Evolutionary conservation across 345 rosid genomes (phyloP), one percentile per base, ranked within the genome.

Genomic region (Populus simonii): DNA sequence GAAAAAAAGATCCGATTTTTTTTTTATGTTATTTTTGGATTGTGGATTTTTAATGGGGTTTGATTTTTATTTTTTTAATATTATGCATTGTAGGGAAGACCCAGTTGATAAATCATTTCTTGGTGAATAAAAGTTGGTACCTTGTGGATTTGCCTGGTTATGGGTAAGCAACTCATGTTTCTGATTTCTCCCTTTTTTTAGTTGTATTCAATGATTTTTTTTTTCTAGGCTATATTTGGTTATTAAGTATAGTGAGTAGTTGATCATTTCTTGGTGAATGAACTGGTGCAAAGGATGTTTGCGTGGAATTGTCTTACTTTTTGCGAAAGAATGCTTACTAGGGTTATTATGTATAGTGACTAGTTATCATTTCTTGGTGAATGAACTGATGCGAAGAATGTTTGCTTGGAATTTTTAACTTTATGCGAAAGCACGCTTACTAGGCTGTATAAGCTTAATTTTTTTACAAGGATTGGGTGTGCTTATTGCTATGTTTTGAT

Each of bases 121-220:
- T 93, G 87, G 96, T 95, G 88, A 95, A 93, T 79, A 93, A 87
- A 85, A 92, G 93, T 83, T 95, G 97, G 98, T 93, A 93, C 81
- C 79, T 95, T 45, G 98, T 95, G 85, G 99, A 95, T 89, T 87
- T 95, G 89, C 96, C 99, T 80, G 99, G 97, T 85, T 93, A 93
- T 74, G 99, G 97, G 97, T 94, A 85, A 86, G 91, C 73, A 76
- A 55, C 57, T 31, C 3, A 29, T 16, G 45, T 61, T 39, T 22
- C 51, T 76, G 1, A 20, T 43, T 45, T 70, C 65, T 68, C 70
- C 61, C 38, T 53, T 36, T 49, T 62, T 4, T 2, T 3, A 6
- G 36, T 45, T 71, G 7, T 17, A 5, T 35, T 20, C 10, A 35
- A 31, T 51, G 16, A 9, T 4, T 33, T 8, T 8, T 20, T n/a